Evolutionary conservation across 139 green algal genomes (phyloP), one percentile per base, ranked within the genome.

Genomic region (Desmodesmus armatus): DNA sequence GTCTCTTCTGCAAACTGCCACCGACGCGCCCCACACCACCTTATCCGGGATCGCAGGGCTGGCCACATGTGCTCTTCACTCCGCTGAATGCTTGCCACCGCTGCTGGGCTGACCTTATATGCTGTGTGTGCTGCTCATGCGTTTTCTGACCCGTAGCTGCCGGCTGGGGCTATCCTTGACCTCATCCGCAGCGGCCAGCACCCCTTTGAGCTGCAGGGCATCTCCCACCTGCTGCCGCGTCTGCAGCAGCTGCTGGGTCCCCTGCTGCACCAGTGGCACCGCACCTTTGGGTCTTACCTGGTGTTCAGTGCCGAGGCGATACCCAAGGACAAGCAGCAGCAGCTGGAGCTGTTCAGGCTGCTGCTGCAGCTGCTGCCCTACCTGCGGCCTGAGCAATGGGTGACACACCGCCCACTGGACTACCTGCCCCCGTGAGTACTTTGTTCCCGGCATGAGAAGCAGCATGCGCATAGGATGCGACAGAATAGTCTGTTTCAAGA

Each of bases 191-290:
- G 60, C 35, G 90, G 91, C 9, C 31, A 88, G 27, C 88, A 94
- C 60, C 92, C 92, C 0, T 81, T 97, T 74, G 90, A 94, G 19
- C 78, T 90, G 11, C 90, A 93, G 43, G 90, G 89, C 33, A 80
- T 93, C 1, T 37, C 63, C 2, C 55, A 86, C 29, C 58, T 92
- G 17, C 71, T 88, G 51, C 78, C 84, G 0, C 69, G 80, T 21
- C 19, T 80, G 19, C 40, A 94, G 72, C 44, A 70, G 23, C 66
- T 75, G 33, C 44, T 87, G 23, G 58, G 31, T 11, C 53, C 40
- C 39, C 55, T 87, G 66, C 78, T 90, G 0, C 29, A 31, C 3
- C n/a, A 41, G 7, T 94, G 89, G 82, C 92, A 97, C 67, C 69
- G 80, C 35, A 43, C 49, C 17, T 80, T 79, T 6, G 80, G 80